phyloP scores from a whole-genome alignment of 306 rosid species.

The Argentina anserina region DNA sequence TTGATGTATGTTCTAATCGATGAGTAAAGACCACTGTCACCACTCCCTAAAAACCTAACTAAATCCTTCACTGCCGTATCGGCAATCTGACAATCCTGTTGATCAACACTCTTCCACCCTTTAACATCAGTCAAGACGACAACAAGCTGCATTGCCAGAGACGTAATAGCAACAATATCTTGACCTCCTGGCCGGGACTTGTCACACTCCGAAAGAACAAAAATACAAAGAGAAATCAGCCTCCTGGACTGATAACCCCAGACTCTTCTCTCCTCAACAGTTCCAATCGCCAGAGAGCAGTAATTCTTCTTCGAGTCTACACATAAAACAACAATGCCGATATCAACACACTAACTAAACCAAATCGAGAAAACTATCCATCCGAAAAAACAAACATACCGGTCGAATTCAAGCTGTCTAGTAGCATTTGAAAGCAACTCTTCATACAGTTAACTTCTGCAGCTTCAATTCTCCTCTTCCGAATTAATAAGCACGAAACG shows the following conservation, averaged over 20 bases:
- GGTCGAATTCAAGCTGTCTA: slow-evolving; percentile 68
- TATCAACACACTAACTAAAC: slow-evolving; percentile 12
- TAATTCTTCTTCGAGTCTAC: slow-evolving; percentile 64
- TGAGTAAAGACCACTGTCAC: slow-evolving; percentile 60
- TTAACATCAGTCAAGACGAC: slow-evolving; percentile 74
- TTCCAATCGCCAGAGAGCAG: slow-evolving; percentile 68
- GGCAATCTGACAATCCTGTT: slow-evolving; percentile 37
- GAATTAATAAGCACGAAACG: slow-evolving; percentile 40
- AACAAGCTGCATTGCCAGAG: slow-evolving; percentile 74
- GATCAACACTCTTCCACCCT: slow-evolving; percentile 71
- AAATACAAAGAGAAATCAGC: slow-evolving; percentile 62
- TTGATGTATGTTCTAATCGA: slow-evolving; percentile 63
- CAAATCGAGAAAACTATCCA: not conserved
- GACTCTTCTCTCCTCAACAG: slow-evolving; percentile 68
- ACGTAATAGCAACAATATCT: slow-evolving; percentile 46
- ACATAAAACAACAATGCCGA: slow-evolving; percentile 17
- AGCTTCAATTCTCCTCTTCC: slow-evolving; percentile 35
- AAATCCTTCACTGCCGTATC: slow-evolving; percentile 61
- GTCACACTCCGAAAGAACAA: slow-evolving; percentile 65
- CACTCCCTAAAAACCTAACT: slow-evolving; percentile 54
- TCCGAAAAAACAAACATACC: slow-evolving; percentile 39
- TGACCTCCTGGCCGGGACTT: slow-evolving; percentile 37
- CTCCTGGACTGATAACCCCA: slow-evolving; percentile 68
- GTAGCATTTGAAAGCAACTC: slow-evolving; percentile 61
- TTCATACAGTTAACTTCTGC: slow-evolving; percentile 45